Evolutionary conservation across 2,329 filamentous ascomycete species (phyloP).

Genomic region (Sphaerulina musiva): DNA sequence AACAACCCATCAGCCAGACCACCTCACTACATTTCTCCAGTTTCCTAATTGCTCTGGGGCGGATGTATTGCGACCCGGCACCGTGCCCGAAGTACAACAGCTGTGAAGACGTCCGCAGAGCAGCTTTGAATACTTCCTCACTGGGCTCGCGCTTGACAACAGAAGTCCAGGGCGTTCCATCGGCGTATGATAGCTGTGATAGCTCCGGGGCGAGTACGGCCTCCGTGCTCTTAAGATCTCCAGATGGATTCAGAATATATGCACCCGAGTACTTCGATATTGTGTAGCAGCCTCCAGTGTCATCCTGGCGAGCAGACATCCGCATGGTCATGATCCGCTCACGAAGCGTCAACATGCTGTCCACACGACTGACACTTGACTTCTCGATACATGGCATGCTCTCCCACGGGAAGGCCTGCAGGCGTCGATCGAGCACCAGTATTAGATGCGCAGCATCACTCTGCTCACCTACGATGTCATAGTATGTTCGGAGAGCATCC

Average conservation of each 20-base stretch:
- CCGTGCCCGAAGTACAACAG: conserved; percentile 95
- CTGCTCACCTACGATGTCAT: conserved; percentile 44
- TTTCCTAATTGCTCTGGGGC: conserved; percentile 71
- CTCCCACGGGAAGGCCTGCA: conserved; percentile 94
- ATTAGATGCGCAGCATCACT: conserved; percentile 61
- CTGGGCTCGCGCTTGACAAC: conserved; percentile 63
- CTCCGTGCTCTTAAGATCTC: conserved; percentile 76
- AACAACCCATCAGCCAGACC: conserved; percentile 90
- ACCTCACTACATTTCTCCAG: conserved; percentile 44
- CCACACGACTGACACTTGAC: conserved; percentile 76
- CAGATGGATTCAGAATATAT: conserved; percentile 84
- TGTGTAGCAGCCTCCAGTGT: conserved; percentile 31
- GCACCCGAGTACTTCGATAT: conserved; percentile 53
- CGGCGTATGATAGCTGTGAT: conserved; percentile 33
- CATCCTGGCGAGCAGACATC: conserved; percentile 1
- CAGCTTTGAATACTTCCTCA: conserved; percentile 68
- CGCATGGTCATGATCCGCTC: conserved; percentile 61
- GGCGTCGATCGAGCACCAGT: conserved; percentile 79
- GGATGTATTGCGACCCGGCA: conserved; percentile 88
- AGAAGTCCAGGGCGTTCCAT: conserved; percentile 53
- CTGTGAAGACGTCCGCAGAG: conserved; percentile 61
- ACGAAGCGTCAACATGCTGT: conserved; percentile 75
- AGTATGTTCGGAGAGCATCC: conserved; percentile 75
- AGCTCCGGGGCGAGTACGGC: conserved; percentile 64
- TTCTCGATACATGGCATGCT: conserved; percentile 78